A percentile compares a stretch with the other conserved stretches of the same genome.
phyloP scores from a whole-genome alignment of 805 yeast species.

The Monosporozyma yasuniensis region DNA sequence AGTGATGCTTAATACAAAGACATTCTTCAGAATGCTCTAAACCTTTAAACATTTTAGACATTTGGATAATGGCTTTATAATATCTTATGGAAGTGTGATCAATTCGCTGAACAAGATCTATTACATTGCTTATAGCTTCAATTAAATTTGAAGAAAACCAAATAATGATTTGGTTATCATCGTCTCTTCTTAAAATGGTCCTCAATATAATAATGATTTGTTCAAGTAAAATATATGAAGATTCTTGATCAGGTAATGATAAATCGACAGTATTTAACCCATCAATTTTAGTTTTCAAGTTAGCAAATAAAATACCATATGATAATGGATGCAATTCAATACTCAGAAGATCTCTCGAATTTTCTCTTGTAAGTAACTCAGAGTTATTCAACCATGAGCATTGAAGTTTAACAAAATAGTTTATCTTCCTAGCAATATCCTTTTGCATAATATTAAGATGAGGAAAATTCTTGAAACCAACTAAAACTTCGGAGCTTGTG shows the following conservation, averaged over 20 bases:
- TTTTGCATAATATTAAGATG: conserved; percentile 15
- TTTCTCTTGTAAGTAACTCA: conserved; percentile 50
- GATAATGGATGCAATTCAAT: conserved; percentile 51
- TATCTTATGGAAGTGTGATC: conserved; percentile 11
- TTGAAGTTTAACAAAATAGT: conserved; percentile 41
- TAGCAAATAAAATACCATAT: conserved; percentile 37
- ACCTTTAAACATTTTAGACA: conserved; percentile 22
- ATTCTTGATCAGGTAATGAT: conserved; percentile 10
- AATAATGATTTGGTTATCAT: conserved; percentile 19
- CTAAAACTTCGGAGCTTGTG: conserved; percentile 14
- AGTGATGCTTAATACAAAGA: conserved; percentile 34
- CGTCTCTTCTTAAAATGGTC: conserved; percentile 24
- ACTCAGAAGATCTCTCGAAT: conserved; percentile 58
- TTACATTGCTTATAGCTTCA: conserved; percentile 25
- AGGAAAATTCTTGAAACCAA: conserved; percentile 6
- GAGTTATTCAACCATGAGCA: conserved; percentile 37
- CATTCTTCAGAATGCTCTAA: conserved; percentile 16
- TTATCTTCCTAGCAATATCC: conserved; percentile 30
- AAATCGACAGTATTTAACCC: conserved; percentile 17
- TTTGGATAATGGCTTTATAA: conserved; percentile 21
- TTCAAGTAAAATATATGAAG: conserved; percentile 33
- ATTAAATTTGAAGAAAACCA: conserved; percentile 27
- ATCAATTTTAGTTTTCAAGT: conserved; percentile 32
- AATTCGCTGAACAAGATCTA: conserved; percentile 14
- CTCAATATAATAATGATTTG: conserved; percentile 40